Evolutionary conservation across 805 yeast species (phyloP), one percentile per base, ranked within the genome.

Genomic region (Yarrowia bubula): DNA sequence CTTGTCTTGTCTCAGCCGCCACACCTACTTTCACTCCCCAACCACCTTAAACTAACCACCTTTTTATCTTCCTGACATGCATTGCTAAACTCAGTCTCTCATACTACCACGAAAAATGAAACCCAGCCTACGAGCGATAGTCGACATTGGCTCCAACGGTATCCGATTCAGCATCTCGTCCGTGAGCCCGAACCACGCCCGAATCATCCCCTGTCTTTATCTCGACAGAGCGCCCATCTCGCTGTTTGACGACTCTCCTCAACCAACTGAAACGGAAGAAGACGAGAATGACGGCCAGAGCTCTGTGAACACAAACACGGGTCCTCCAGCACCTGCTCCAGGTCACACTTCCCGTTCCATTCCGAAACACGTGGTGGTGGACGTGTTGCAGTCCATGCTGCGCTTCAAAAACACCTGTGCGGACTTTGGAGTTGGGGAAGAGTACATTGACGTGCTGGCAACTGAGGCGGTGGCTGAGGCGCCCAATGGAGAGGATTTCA

Each of bases 91-190:
- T 55, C 46, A 55, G 60, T 4, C 46, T 22, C 5, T 17, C 3
- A 15, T n/a, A 17, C 35, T 4, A 53, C 47, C 61, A 55, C n/a
- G n/a, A n/a, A n/a, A n/a, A n/a, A n/a, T 55, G 61, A 55, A 55
- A 55, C 15, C 61, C 14, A 55, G 47, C 31, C 65, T 71, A 22
- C 50, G 68, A 51, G 91, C 87, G 8, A 84, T 88, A 51, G 91
- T 87, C 3, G 92, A 89, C 73, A 86, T 89, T 18, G 93, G 92
- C 8, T 86, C 92, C 17, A 86, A 87, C 71, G 92, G 90, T 42
- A 82, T 88, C 51, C 77, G 92, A 62, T 87, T 89, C 71, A 84
- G 89, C 46, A 87, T 88, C 44, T 84, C 90, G 15, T 86, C 91
- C 1, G 80, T 83, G 57, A 87, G 88, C 3, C 79, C 87, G 0